A percentile compares a stretch with the other conserved stretches of the same genome.
These are phyloP conservation scores for Dovyalis caffra DNA, from an alignment of 345 rosid species.

Conservation along the genomic window DNA sequence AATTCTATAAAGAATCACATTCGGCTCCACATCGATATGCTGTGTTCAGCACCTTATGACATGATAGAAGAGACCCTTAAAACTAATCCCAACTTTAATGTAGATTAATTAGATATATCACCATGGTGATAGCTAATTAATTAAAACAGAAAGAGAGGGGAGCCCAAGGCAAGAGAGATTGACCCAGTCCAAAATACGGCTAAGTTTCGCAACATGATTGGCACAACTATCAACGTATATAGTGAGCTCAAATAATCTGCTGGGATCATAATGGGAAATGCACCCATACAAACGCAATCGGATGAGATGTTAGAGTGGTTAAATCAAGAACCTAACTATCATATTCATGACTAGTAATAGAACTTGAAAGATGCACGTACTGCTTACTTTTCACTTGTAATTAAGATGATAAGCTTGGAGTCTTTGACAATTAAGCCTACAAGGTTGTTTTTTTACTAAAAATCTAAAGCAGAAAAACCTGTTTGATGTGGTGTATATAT, in stretches of 20 bases:
- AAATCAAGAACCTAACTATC: no score
- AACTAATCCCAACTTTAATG: no score
- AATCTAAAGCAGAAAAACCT: no score
- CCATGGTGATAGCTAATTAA: background rate
- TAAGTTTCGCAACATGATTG: constrained; percentile 4
- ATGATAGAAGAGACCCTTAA: no score
- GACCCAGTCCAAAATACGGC: background rate
- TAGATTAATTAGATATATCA: background rate
- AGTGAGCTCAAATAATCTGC: background rate
- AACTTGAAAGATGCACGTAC: no score
- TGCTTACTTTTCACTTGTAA: no score
- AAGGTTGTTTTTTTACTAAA: no score
- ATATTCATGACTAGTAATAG: no score
- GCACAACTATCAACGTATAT: constrained; percentile 9
- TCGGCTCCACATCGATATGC: background rate
- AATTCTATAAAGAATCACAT: background rate
- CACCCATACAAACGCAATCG: no score
- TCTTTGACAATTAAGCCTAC: no score
- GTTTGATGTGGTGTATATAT: background rate
- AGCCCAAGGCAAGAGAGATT: background rate
- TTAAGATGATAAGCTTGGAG: no score
- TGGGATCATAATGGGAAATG: background rate
- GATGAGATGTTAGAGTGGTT: no score
- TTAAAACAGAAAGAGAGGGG: background rate
- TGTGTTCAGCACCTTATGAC: background rate